phyloP scores from a whole-genome alignment of 2,329 filamentous ascomycete species.

The Colletotrichum nymphaeae region DNA sequence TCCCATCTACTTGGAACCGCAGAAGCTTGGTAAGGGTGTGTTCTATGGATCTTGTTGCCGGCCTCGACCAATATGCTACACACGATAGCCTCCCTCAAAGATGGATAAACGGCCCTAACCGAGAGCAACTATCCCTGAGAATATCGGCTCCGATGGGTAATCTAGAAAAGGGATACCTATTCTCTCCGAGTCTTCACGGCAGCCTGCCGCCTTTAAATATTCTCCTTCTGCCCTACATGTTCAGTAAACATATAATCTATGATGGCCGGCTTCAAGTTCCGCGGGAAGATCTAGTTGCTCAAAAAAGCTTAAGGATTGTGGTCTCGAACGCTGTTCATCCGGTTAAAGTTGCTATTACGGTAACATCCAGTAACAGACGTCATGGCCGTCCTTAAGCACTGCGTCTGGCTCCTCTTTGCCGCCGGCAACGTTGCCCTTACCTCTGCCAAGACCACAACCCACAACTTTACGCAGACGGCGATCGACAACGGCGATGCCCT shows the following conservation, averaged over 20 bases:
- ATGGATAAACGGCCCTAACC: not conserved
- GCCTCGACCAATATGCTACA: not conserved
- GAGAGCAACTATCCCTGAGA: not conserved
- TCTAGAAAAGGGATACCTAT: not conserved
- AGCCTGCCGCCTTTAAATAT: not conserved
- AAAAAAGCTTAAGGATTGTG: not conserved
- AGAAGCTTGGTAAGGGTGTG: constrained; percentile 2
- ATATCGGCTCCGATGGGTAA: not conserved
- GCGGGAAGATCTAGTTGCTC: not conserved
- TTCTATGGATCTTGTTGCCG: not conserved
- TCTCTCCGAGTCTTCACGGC: not conserved
- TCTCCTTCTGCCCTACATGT: not conserved
- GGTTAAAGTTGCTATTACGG: not conserved
- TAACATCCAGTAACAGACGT: not conserved
- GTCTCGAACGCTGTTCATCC: constrained; percentile 10
- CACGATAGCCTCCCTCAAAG: not conserved
- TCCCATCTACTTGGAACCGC: constrained; percentile 14
- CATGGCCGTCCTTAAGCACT: constrained; percentile 15
- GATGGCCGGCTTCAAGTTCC: not conserved
- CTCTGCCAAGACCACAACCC: not conserved
- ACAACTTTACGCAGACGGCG: constrained; percentile 10
- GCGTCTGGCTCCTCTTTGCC: constrained; percentile 14
- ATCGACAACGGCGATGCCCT: constrained; percentile 24
- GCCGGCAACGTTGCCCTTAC: not conserved
- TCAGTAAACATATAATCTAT: constrained; percentile 5